Evolutionary conservation across 352 stramenopile species (phyloP).

Genomic region (Globisporangium heterothallicum): DNA sequence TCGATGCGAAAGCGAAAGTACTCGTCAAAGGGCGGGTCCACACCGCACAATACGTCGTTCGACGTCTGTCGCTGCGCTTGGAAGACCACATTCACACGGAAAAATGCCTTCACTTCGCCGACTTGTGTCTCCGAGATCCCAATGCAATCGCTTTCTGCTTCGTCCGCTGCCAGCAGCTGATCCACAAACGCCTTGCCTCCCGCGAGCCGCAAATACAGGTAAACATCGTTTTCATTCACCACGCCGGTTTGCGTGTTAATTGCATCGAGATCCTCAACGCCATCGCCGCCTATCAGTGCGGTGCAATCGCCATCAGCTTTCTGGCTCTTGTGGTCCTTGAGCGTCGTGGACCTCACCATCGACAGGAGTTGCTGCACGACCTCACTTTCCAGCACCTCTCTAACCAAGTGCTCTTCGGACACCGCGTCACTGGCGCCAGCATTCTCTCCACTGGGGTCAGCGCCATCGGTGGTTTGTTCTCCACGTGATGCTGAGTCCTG

Average conservation of each 20-base stretch:
- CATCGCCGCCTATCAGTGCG: too few relatives aligned
- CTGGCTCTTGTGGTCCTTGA: not conserved
- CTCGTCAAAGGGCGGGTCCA: constrained; percentile 71
- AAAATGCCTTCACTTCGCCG: constrained; percentile 42
- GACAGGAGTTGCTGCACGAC: constrained; percentile 65
- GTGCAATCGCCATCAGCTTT: not conserved
- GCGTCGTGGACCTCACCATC: constrained; percentile 28
- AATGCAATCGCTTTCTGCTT: constrained; percentile 11
- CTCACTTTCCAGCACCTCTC: constrained; percentile 65
- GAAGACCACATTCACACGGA: constrained; percentile 48
- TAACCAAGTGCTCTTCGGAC: constrained; percentile 37
- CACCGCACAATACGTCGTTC: constrained; percentile 33
- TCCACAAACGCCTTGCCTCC: constrained; percentile 72
- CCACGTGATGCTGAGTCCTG: too few relatives aligned
- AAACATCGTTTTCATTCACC: constrained; percentile 16
- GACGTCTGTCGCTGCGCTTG: constrained; percentile 48
- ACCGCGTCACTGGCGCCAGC: not conserved
- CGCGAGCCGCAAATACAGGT: constrained; percentile 51
- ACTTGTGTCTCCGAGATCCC: constrained; percentile 25
- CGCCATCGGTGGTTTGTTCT: not conserved
- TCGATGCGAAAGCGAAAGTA: constrained; percentile 55
- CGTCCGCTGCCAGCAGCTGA: constrained; percentile 35
- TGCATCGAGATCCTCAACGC: not conserved
- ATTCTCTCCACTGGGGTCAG: not conserved
- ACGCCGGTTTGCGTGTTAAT: not conserved